phyloP scores from a whole-genome alignment of 2,329 filamentous ascomycete genomes.

The Triangularia setosa region DNA sequence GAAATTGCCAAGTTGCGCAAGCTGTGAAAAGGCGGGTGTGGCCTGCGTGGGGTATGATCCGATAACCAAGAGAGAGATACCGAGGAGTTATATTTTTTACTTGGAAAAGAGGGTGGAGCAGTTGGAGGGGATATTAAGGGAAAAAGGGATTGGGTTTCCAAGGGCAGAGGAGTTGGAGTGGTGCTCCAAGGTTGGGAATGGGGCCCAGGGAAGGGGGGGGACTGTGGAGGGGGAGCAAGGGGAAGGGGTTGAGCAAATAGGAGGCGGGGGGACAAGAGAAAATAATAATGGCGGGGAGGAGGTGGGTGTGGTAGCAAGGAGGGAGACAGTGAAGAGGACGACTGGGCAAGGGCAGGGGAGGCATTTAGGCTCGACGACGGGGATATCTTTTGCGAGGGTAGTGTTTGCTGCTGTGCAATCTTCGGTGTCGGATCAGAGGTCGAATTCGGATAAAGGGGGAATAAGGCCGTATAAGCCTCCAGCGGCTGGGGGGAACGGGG shows the following conservation, averaged over 20 bases:
- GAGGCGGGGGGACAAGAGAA: neutral
- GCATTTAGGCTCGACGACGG: slow-evolving; percentile 79
- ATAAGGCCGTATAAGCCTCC: slow-evolving; percentile 53
- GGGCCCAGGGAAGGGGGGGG: slow-evolving; percentile 36
- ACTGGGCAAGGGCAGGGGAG: slow-evolving; percentile 31
- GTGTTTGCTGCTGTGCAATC: slow-evolving; percentile 90
- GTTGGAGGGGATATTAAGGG: slow-evolving; percentile 70
- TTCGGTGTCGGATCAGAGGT: slow-evolving; percentile 60
- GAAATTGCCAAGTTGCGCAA: slow-evolving; percentile 81
- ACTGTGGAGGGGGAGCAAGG: slow-evolving; percentile 35
- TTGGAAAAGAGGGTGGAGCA: slow-evolving; percentile 82
- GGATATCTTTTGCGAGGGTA: slow-evolving; percentile 89
- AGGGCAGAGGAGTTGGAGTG: slow-evolving; percentile 66
- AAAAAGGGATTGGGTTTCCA: slow-evolving; percentile 68
- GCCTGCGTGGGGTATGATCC: slow-evolving; percentile 94
- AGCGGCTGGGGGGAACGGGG: slow-evolving; percentile 40
- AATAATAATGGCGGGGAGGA: neutral
- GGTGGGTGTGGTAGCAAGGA: neutral
- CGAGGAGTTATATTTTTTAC: slow-evolving; percentile 91
- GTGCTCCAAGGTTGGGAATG: slow-evolving; percentile 47
- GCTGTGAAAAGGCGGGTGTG: slow-evolving; percentile 88
- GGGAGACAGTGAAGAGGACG: neutral
- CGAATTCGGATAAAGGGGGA: slow-evolving; percentile 62
- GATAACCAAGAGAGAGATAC: slow-evolving; percentile 93
- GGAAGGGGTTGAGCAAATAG: slow-evolving; percentile 53